Conservation (phyloP, 1,284 basidiomycete genomes). For the Stereum hirsutum region DNA sequence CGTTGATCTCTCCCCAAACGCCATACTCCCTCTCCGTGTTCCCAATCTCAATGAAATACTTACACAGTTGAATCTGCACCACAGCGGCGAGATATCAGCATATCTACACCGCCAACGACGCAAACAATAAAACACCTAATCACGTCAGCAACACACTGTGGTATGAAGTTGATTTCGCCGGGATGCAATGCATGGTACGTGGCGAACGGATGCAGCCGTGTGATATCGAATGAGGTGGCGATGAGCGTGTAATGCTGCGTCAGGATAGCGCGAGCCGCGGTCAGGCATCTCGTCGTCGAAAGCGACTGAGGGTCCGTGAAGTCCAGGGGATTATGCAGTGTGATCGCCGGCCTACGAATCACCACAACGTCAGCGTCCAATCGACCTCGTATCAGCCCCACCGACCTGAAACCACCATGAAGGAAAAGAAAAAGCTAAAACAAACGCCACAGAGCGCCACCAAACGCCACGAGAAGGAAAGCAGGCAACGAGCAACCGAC, state of each 20-base stretch:
- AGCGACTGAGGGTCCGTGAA: constrained; percentile 52
- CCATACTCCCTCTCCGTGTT: constrained; percentile 61
- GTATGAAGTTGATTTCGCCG: neutral
- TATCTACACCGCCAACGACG: constrained; percentile 55
- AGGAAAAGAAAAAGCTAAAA: too few species aligned
- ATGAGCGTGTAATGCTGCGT: constrained; percentile 65
- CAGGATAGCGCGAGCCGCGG: constrained; percentile 64
- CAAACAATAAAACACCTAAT: too few species aligned
- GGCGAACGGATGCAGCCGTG: constrained; percentile 72
- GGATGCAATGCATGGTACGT: constrained; percentile 38
- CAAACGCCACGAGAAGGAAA: too few species aligned
- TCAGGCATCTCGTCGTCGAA: constrained; percentile 63
- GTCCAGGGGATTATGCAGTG: constrained; percentile 72
- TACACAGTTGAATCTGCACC: constrained; percentile 76
- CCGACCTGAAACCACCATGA: too few species aligned
- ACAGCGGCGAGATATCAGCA: constrained; percentile 84
- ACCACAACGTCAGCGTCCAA: neutral
- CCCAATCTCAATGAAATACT: constrained; percentile 70
- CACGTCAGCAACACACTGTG: too few species aligned
- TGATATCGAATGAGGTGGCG: constrained; percentile 67
- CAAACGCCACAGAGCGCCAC: too few species aligned
- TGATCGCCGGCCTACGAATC: constrained; percentile 61
- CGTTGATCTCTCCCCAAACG: constrained; percentile 79
- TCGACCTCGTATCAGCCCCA: too few species aligned
- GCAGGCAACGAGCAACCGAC: too few species aligned